Conservation (phyloP, 805 yeast species). For the Jamesozyma jinghongensis region DNA sequence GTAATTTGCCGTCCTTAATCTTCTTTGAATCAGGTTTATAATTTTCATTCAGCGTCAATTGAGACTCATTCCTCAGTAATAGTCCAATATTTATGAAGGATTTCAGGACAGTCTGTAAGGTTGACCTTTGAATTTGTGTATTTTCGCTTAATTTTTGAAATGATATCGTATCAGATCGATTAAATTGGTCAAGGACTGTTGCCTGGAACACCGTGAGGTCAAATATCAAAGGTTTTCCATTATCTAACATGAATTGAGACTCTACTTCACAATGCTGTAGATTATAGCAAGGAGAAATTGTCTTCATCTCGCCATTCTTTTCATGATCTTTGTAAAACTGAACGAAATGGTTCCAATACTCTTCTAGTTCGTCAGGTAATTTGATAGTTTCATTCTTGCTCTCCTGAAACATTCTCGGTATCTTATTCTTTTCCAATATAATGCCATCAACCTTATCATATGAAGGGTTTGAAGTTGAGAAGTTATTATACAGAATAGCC, state of each 20-base stretch:
- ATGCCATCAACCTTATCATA: slow-evolving; percentile 8
- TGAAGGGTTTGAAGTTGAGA: neutral
- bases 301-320: slow-evolving; percentile 10
- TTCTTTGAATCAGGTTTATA: slow-evolving; percentile 17
- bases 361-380: slow-evolving; percentile 15
- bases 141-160: slow-evolving; percentile 7
- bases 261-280: slow-evolving; percentile 26
- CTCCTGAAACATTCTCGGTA: slow-evolving; percentile 14
- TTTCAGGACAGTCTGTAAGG: slow-evolving; percentile 9
- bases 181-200: slow-evolving; percentile 18
- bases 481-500: slow-evolving; percentile 3
- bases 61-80: slow-evolving; percentile 4
- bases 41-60: slow-evolving; percentile 12
- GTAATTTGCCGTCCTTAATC: slow-evolving; percentile 16
- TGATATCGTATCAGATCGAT: slow-evolving; percentile 11
- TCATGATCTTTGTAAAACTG: slow-evolving; percentile 6
- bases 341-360: slow-evolving; percentile 13
- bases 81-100: slow-evolving; percentile 17
- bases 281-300: slow-evolving; percentile 14
- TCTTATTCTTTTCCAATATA: slow-evolving; percentile 16
- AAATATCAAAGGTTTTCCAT: slow-evolving; percentile 11
- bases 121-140: slow-evolving; percentile 4
- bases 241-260: slow-evolving; percentile 12
- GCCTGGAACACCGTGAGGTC: slow-evolving; percentile 24
- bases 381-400: slow-evolving; percentile 2